A percentile compares a stretch with the other conserved stretches of the same genome.
These are phyloP conservation scores for Tuber magnatum DNA, from an alignment of 495 filamentous ascomycete species.

Conservation along the genomic window DNA sequence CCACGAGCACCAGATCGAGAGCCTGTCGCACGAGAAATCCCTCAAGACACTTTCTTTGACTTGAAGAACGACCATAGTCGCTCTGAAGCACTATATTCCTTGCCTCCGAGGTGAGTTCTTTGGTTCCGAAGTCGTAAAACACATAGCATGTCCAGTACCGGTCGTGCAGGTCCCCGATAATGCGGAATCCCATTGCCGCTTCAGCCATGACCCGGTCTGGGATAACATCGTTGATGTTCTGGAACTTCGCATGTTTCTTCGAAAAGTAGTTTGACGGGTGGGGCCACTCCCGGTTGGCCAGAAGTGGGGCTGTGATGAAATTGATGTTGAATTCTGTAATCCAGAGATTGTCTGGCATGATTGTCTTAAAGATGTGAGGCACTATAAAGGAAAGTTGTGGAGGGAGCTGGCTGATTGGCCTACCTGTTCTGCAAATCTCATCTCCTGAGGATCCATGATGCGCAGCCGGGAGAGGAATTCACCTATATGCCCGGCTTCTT, in stretches of 20 bases:
- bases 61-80: background rate
- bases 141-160: slow-evolving; percentile 5
- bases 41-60: slow-evolving; percentile 2
- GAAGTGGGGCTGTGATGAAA: background rate
- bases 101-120: background rate
- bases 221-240: background rate
- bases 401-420: background rate
- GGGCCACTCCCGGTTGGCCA: background rate
- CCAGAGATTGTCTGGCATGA: slow-evolving; percentile 6
- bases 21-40: background rate
- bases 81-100: too few species aligned
- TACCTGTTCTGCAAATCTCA: background rate
- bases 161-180: slow-evolving; percentile 7
- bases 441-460: background rate
- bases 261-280: background rate
- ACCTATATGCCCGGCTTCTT: background rate
- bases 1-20: background rate
- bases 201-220: background rate
- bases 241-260: background rate
- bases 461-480: background rate
- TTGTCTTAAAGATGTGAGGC: background rate
- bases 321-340: slow-evolving; percentile 5
- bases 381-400: background rate
- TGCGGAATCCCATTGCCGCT: background rate
- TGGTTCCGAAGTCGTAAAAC: background rate